Evolutionary conservation across 2,329 filamentous ascomycete species (phyloP).

Genomic region (Ramichloridium luteum): DNA sequence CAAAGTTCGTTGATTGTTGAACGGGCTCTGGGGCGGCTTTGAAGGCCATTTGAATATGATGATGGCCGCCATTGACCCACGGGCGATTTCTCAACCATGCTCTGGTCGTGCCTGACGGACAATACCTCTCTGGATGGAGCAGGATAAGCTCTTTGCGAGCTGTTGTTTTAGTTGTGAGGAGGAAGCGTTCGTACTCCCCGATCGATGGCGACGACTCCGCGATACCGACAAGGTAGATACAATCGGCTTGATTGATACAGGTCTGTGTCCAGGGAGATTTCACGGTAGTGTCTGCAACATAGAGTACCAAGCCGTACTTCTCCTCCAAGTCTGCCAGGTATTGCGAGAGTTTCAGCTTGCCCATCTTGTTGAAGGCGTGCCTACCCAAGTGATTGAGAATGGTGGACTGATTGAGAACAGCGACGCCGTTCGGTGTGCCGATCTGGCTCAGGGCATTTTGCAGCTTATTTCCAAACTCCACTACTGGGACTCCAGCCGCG

Average conservation of each 20-base stretch:
- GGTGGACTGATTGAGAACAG: slow-evolving; percentile 81
- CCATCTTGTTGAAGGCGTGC: slow-evolving; percentile 95
- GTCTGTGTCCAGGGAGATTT: slow-evolving; percentile 98
- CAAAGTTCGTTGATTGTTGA: slow-evolving; percentile 63
- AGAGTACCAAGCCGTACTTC: slow-evolving; percentile 89
- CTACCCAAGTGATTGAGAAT: slow-evolving; percentile 91
- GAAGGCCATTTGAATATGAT: slow-evolving; percentile 93
- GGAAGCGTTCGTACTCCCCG: slow-evolving; percentile 91
- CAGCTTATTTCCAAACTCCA: slow-evolving; percentile 84
- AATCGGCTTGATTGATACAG: slow-evolving; percentile 93
- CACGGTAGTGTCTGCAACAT: slow-evolving; percentile 91
- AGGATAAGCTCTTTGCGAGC: slow-evolving; percentile 86
- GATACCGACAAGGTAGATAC: slow-evolving; percentile 81
- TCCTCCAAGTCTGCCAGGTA: slow-evolving; percentile 95
- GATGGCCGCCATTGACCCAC: slow-evolving; percentile 97
- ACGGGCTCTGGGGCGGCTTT: slow-evolving; percentile 63
- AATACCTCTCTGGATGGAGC: slow-evolving; percentile 80
- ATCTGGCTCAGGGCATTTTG: slow-evolving; percentile 83
- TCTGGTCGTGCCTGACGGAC: slow-evolving; percentile 68
- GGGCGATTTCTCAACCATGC: slow-evolving; percentile 79
- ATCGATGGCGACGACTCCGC: slow-evolving; percentile 83
- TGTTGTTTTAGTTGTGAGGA: slow-evolving; percentile 94
- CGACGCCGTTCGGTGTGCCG: slow-evolving; percentile 78
- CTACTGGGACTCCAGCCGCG: slow-evolving; percentile 79
- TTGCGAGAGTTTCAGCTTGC: slow-evolving; percentile 87